Evolutionary conservation across 139 green algal genomes (phyloP), one percentile per base, ranked within the genome.

Genomic region (Ulvella scutata): DNA sequence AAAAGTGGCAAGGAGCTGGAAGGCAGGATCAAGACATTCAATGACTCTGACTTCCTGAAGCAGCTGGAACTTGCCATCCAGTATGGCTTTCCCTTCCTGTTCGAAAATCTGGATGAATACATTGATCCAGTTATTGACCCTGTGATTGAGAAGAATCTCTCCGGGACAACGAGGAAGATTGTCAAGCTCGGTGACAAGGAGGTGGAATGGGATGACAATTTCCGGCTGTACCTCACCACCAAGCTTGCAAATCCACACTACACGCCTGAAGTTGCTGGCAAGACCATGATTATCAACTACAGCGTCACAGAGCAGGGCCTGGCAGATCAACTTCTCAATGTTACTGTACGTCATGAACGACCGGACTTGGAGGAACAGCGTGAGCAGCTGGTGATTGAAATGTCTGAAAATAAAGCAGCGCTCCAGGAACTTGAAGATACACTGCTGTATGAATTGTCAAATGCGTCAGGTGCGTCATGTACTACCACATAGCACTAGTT

Each of bases 61-160:
- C 89, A 95, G 82, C 88, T 96, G 33, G 91, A 96, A 84, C 81
- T 96, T 43, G 87, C 91, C 34, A 91, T 96, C 75, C 87, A 93
- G 80, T 96, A 95, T 79, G 91, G 91, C 33, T 89, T 92, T 60
- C 87, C 91, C 31, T 96, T 96, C 82, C 80, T 96, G 43, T 90
- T 96, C 75, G 91, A 95, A 76, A 93, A 93, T 77, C 77, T 93
- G 38, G 91, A 95, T 60, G 90, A 96, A 81, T 93, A 94, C 83
- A 91, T 96, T 38, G 91, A 96, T 80, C 91, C 91, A 23, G 88
- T 95, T 31, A 92, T 96, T 62, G 89, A 96, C 78, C 85, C 89
- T 2, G 90, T 96, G 35, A 85, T 96, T 37, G 90, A 96, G 80
- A 93, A 92, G 82, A 90, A 84, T 78, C 78, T 93, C 72, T 75